A percentile compares a stretch with the other conserved stretches of the same genome.
These are phyloP conservation scores for Onygenales sp. DNA, from an alignment of 2,329 filamentous ascomycete species.

Conservation along the genomic window DNA sequence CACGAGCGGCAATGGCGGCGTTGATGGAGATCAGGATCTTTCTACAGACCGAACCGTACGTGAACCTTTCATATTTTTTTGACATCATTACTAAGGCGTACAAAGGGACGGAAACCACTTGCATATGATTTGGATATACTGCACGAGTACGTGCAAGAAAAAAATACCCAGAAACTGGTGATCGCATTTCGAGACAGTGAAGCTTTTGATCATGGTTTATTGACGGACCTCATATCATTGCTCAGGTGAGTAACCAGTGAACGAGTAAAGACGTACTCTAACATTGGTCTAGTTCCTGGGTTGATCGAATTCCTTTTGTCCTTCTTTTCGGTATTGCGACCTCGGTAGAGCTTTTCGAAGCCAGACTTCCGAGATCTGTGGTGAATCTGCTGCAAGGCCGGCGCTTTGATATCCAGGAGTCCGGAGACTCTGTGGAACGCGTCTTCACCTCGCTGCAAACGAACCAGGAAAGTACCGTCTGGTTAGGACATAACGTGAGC, in stretches of 20 bases:
- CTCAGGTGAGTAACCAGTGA: conserved; percentile 23
- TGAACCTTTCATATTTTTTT: neutral
- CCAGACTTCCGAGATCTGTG: conserved; percentile 44
- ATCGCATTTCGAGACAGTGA: conserved; percentile 38
- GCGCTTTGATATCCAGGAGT: conserved; percentile 44
- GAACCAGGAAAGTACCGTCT: conserved; percentile 28
- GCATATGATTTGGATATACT: conserved; percentile 39
- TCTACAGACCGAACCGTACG: conserved; percentile 30
- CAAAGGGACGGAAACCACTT: conserved; percentile 31
- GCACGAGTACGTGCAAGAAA: conserved; percentile 30
- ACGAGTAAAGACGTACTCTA: conserved; percentile 11
- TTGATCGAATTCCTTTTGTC: conserved; percentile 51
- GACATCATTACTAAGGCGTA: conserved; percentile 6
- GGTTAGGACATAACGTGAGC: conserved; percentile 46
- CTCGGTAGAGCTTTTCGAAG: conserved; percentile 52
- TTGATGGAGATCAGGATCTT: conserved; percentile 30
- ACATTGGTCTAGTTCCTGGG: conserved; percentile 43
- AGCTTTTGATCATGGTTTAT: conserved; percentile 35
- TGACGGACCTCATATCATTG: conserved; percentile 36
- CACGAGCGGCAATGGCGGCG: conserved; percentile 25
- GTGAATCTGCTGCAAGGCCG: conserved; percentile 44
- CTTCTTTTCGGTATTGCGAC: conserved; percentile 54
- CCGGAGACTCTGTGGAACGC: conserved; percentile 36
- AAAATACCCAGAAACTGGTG: conserved; percentile 29
- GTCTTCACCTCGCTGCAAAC: conserved; percentile 32